Conservation (phyloP, 305 asterid genomes). For the Galium porrigens region DNA sequence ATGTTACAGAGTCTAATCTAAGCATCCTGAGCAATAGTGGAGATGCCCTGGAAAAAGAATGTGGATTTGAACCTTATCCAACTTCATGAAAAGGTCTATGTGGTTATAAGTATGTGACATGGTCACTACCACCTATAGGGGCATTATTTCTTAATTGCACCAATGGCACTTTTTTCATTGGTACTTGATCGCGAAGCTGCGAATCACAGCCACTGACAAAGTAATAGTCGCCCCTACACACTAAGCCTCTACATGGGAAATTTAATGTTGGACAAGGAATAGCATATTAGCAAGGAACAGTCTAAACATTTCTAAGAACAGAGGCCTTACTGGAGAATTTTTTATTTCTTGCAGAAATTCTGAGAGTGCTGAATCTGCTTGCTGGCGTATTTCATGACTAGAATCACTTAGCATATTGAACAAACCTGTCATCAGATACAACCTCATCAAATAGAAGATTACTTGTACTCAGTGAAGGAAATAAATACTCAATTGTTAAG, state of each 20-base stretch:
- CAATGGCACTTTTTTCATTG: neutral
- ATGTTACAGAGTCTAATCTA: neutral
- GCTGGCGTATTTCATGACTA: constrained; percentile 98
- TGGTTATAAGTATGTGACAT: neutral
- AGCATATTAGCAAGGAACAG: neutral
- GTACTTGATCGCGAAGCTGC: neutral
- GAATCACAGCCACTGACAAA: neutral
- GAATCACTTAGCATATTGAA: constrained; percentile 96
- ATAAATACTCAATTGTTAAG: neutral
- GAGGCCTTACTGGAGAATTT: constrained; percentile 82
- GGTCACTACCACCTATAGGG: neutral
- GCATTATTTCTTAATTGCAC: neutral
- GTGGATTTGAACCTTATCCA: neutral
- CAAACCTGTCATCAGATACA: constrained; percentile 48
- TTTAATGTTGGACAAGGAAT: neutral
- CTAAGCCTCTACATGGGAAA: neutral
- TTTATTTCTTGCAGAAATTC: constrained; percentile 98
- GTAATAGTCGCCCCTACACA: neutral
- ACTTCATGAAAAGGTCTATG: neutral
- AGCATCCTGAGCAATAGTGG: neutral
- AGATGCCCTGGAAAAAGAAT: neutral
- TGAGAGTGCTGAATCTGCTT: constrained; percentile 98
- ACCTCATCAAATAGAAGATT: constrained; percentile 13
- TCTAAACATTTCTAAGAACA: constrained; percentile 6
- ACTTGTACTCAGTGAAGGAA: neutral